A percentile compares a stretch with the other conserved stretches of the same genome.
phyloP scores from a whole-genome alignment of 305 asterid species.

The Petunia hybrid region DNA sequence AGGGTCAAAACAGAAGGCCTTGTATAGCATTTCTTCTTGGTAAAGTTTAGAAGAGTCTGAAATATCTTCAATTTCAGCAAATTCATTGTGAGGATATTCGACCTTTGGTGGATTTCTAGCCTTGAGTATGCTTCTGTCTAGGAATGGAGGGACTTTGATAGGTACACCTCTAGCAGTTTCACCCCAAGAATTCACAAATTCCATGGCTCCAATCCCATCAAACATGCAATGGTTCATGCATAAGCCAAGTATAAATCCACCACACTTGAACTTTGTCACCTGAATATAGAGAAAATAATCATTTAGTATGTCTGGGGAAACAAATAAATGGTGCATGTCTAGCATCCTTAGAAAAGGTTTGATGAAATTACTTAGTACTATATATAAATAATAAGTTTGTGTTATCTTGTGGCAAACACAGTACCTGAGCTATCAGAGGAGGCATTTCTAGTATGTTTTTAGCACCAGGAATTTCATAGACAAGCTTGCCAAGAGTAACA shows the following conservation, averaged over 20 bases:
- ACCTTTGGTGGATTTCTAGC: constrained; percentile 70
- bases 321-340: neutral
- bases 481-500: constrained; percentile 76
- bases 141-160: constrained; percentile 64
- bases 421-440: constrained; percentile 82
- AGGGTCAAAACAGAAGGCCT: constrained; percentile 70
- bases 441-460: constrained; percentile 72
- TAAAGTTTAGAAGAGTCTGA: constrained; percentile 64
- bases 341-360: neutral
- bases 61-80: constrained; percentile 67
- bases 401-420: neutral
- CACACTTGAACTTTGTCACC: constrained; percentile 93
- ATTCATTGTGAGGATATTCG: constrained; percentile 77
- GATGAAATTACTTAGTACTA: no score
- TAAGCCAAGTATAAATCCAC: constrained; percentile 83
- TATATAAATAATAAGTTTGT: no score
- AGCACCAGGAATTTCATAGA: constrained; percentile 80
- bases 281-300: constrained; percentile 26
- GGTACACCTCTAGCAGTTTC: constrained; percentile 69
- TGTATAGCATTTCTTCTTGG: constrained; percentile 66
- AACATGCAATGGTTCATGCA: constrained; percentile 91
- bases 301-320: neutral
- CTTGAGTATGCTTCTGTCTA: constrained; percentile 71
- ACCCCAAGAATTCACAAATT: constrained; percentile 85
- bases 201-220: constrained; percentile 90